Percentiles rank a stretch among this genome's conserved stretches.
Evolutionary conservation across 768 basidiomycete genomes (phyloP).

Genomic region (Scleroderma citrinum): DNA sequence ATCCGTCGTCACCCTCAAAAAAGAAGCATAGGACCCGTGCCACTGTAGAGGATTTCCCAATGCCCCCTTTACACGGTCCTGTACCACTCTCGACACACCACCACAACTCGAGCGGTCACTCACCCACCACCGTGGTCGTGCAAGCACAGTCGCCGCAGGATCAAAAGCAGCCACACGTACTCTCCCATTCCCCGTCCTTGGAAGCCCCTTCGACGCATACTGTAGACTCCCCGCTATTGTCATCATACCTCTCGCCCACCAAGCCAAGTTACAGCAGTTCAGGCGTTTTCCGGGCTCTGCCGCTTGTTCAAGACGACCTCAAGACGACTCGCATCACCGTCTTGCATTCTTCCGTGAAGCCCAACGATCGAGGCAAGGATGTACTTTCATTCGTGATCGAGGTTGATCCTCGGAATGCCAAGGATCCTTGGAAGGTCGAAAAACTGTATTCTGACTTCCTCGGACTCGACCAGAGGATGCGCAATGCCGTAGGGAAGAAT

Average conservation of each 20-base stretch:
- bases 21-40: slow-evolving; percentile 32
- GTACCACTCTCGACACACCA: slow-evolving; percentile 6
- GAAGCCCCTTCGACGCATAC: slow-evolving; percentile 14
- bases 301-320: slow-evolving; percentile 65
- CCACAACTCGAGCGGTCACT: slow-evolving; percentile 3
- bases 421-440: slow-evolving; percentile 78
- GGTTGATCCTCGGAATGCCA: slow-evolving; percentile 66
- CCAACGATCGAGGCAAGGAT: slow-evolving; percentile 89
- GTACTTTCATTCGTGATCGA: slow-evolving; percentile 82
- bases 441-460: slow-evolving; percentile 93
- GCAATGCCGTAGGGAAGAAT: slow-evolving; percentile 49
- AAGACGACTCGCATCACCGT: slow-evolving; percentile 66
- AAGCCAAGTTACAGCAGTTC: slow-evolving; percentile 15
- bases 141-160: slow-evolving; percentile 19
- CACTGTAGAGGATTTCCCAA: slow-evolving; percentile 47
- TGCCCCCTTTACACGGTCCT: slow-evolving; percentile 34
- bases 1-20: slow-evolving; percentile 4
- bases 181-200: slow-evolving; percentile 16
- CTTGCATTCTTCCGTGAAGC: slow-evolving; percentile 74
- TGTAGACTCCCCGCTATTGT: slow-evolving; percentile 24
- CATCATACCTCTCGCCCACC: slow-evolving; percentile 26
- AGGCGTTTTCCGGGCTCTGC: slow-evolving; percentile 60
- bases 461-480: slow-evolving; percentile 76
- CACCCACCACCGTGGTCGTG: slow-evolving; percentile 4
- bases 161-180: slow-evolving; percentile 17